Percentiles rank a stretch among this genome's conserved stretches.
These are phyloP conservation scores for Conticribra weissflogii DNA, from an alignment of 108 stramenopile genomes.

Conservation along the genomic window DNA sequence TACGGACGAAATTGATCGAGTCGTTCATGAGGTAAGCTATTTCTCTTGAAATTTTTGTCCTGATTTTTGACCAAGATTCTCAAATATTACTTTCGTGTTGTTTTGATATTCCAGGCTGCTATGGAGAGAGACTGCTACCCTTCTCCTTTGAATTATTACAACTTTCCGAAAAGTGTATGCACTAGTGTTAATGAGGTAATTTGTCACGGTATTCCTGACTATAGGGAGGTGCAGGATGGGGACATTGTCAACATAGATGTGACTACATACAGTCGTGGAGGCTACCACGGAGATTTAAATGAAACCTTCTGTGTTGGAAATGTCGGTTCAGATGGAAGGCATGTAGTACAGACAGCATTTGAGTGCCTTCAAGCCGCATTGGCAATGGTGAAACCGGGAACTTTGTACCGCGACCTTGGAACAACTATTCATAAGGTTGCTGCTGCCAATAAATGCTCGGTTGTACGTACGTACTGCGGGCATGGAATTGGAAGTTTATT, in stretches of 20 bases:
- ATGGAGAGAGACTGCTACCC: slow-evolving; percentile 96
- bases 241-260: slow-evolving; percentile 99
- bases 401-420: slow-evolving; percentile 91
- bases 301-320: slow-evolving; percentile 97
- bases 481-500: slow-evolving; percentile 92
- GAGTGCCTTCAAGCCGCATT: slow-evolving; percentile 76
- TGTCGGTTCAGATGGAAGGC: slow-evolving; percentile 81
- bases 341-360: slow-evolving; percentile 81
- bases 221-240: slow-evolving; percentile 91
- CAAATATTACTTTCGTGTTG: neutral
- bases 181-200: slow-evolving; percentile 98
- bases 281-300: slow-evolving; percentile 97
- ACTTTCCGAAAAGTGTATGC: slow-evolving; percentile 97
- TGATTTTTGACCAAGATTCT: slow-evolving; percentile 9
- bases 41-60: neutral
- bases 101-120: slow-evolving; percentile 65
- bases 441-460: slow-evolving; percentile 67
- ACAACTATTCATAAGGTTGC: slow-evolving; percentile 84
- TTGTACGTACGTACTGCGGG: slow-evolving; percentile 93
- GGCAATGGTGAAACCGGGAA: slow-evolving; percentile 84
- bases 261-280: slow-evolving; percentile 87
- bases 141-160: slow-evolving; percentile 97
- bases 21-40: slow-evolving; percentile 41
- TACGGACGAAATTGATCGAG: slow-evolving; percentile 97
- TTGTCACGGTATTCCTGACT: slow-evolving; percentile 95